phyloP scores from a whole-genome alignment of 441 rosid genomes.

The Arabidopsis hybrid region DNA sequence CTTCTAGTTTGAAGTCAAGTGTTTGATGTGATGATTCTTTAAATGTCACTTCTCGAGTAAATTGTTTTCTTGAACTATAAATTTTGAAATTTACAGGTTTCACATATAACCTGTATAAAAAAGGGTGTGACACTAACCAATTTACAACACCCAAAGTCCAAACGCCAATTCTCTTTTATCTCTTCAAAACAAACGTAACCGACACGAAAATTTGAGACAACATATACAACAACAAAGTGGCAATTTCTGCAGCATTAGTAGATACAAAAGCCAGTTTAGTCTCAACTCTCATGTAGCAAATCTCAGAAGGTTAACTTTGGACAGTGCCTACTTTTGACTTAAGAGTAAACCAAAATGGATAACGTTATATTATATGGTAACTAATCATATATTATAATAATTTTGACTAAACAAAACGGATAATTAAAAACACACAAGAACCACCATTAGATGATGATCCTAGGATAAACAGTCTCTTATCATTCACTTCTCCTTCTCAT shows the following conservation, averaged over 20 bases:
- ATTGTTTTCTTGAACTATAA: not conserved
- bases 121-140: not conserved
- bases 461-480: not conserved
- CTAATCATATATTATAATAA: not conserved
- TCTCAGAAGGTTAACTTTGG: no score
- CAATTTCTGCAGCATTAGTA: not conserved
- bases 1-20: not conserved
- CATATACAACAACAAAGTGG: not conserved
- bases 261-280: not conserved
- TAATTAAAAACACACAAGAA: slow-evolving; percentile 1
- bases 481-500: slow-evolving; percentile 34
- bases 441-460: slow-evolving; percentile 33
- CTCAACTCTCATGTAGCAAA: no score
- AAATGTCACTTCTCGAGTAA: not conserved
- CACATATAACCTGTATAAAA: not conserved
- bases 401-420: not conserved
- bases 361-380: not conserved
- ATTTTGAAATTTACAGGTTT: not conserved
- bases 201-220: not conserved
- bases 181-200: not conserved
- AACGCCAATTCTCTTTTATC: not conserved
- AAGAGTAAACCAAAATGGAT: not conserved
- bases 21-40: not conserved
- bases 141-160: not conserved
- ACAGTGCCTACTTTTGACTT: not conserved